Evolutionary conservation across 2,329 filamentous ascomycete genomes (phyloP).

Genomic region (Tolypocladium tundrense): DNA sequence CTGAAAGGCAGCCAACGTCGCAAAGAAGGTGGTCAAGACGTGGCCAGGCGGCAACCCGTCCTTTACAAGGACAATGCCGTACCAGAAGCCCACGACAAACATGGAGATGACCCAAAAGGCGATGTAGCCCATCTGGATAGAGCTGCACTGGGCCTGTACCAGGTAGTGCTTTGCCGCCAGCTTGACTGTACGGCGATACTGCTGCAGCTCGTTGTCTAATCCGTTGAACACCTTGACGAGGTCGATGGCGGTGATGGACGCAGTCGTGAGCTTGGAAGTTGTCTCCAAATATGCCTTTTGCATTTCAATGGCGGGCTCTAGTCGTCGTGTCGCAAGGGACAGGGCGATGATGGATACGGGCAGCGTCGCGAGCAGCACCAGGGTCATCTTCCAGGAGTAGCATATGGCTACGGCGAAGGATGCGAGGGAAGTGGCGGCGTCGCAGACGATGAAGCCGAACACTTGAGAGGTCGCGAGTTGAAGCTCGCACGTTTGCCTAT

Average conservation of each 20-base stretch:
- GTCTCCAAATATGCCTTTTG: slow-evolving; percentile 59
- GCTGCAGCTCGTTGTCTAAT: slow-evolving; percentile 55
- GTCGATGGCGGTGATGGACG: slow-evolving; percentile 65
- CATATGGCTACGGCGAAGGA: slow-evolving; percentile 65
- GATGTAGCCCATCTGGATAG: slow-evolving; percentile 62
- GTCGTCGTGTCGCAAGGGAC: slow-evolving; percentile 44
- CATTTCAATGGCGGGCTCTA: slow-evolving; percentile 55
- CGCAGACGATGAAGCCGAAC: slow-evolving; percentile 58
- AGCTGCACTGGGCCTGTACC: slow-evolving; percentile 57
- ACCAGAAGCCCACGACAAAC: slow-evolving; percentile 88
- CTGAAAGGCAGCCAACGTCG: slow-evolving; percentile 65
- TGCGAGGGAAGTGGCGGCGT: slow-evolving; percentile 51
- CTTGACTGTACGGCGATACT: slow-evolving; percentile 50
- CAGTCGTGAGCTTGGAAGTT: slow-evolving; percentile 62
- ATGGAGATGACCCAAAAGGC: slow-evolving; percentile 66
- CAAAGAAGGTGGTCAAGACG: slow-evolving; percentile 78
- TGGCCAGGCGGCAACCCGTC: slow-evolving; percentile 51
- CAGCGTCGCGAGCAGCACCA: slow-evolving; percentile 65
- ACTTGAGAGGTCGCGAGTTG: slow-evolving; percentile 73
- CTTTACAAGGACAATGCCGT: slow-evolving; percentile 61
- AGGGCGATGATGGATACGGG: slow-evolving; percentile 57
- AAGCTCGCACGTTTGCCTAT: slow-evolving; percentile 70
- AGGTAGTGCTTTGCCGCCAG: slow-evolving; percentile 54
- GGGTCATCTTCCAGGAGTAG: slow-evolving; percentile 73
- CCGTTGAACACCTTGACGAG: slow-evolving; percentile 81